Evolutionary conservation across 139 green algal species (phyloP).

Genomic region (Chlorella sp.): DNA sequence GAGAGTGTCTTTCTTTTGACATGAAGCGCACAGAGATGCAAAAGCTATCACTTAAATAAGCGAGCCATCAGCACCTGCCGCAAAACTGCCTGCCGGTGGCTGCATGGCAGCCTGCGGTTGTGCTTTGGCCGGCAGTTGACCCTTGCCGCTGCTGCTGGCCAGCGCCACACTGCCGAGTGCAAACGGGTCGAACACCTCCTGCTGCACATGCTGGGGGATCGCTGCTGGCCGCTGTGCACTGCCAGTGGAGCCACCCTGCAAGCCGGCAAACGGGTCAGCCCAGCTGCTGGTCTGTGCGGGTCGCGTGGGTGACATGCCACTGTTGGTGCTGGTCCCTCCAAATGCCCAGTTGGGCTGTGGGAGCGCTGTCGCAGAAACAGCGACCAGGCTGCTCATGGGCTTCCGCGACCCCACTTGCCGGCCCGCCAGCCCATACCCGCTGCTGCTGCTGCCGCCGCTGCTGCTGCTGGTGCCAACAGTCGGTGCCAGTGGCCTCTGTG

Average conservation of each 20-base stretch:
- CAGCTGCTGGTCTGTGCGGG: background rate
- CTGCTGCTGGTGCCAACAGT: background rate
- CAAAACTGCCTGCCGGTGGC: background rate
- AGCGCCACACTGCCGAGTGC: background rate
- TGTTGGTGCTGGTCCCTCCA: background rate
- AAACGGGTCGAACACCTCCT: constrained; percentile 15
- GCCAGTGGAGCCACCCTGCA: background rate
- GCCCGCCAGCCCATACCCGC: background rate
- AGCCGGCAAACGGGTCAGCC: constrained; percentile 22
- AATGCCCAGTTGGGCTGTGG: constrained; percentile 22
- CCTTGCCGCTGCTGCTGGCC: too few species aligned
- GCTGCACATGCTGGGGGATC: background rate
- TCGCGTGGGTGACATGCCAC: background rate
- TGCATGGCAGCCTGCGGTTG: background rate
- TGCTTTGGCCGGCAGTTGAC: background rate
- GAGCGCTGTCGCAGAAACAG: background rate
- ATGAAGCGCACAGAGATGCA: too few species aligned
- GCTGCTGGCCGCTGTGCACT: too few species aligned
- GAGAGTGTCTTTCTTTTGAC: too few species aligned
- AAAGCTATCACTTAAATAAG: too few species aligned
- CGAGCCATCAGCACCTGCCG: background rate
- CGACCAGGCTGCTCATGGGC: background rate
- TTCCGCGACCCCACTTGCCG: background rate
- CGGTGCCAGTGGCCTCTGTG: background rate
- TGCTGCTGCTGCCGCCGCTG: background rate